A percentile compares a stretch with the other conserved stretches of the same genome.
Evolutionary conservation across 2,329 filamentous ascomycete species (phyloP).

Genomic region (Aspergillus fructus): DNA sequence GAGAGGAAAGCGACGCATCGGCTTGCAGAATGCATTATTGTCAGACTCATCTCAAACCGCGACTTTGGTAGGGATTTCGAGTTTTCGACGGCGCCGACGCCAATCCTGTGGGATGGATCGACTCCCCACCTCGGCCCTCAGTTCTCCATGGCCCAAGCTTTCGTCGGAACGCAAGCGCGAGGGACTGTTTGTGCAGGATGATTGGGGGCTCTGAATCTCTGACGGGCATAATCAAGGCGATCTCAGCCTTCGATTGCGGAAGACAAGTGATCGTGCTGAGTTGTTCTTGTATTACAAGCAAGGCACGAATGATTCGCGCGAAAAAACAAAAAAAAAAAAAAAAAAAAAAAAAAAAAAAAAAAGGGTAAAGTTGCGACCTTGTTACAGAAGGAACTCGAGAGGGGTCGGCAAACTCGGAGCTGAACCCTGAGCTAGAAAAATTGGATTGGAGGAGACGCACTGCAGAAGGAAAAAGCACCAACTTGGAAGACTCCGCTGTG

Average conservation of each 20-base stretch:
- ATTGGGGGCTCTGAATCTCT: background rate
- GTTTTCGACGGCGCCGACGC: background rate
- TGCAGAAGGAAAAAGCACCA: background rate
- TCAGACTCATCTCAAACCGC: background rate
- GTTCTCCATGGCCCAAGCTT: constrained; percentile 1
- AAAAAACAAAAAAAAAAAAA: too few relatives aligned
- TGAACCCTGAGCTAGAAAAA: background rate
- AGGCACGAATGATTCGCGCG: background rate
- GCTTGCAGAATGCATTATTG: background rate
- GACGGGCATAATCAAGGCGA: too few relatives aligned
- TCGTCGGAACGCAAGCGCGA: background rate
- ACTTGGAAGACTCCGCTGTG: background rate
- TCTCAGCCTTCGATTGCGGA: too few relatives aligned
- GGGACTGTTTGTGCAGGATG: background rate
- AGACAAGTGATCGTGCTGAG: too few relatives aligned
- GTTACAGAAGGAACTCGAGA: background rate
- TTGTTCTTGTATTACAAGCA: too few relatives aligned
- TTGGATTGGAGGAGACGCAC: background rate
- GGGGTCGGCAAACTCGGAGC: background rate
- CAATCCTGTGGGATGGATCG: background rate
- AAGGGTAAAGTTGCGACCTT: background rate
- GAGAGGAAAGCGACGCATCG: constrained; percentile 4
- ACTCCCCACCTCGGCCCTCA: background rate
- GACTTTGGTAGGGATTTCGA: constrained; percentile 2
- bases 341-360: background rate